Percentiles rank a stretch among this genome's conserved stretches.
phyloP scores from a whole-genome alignment of 108 stramenopile species.

The Nitzschia putrida region DNA sequence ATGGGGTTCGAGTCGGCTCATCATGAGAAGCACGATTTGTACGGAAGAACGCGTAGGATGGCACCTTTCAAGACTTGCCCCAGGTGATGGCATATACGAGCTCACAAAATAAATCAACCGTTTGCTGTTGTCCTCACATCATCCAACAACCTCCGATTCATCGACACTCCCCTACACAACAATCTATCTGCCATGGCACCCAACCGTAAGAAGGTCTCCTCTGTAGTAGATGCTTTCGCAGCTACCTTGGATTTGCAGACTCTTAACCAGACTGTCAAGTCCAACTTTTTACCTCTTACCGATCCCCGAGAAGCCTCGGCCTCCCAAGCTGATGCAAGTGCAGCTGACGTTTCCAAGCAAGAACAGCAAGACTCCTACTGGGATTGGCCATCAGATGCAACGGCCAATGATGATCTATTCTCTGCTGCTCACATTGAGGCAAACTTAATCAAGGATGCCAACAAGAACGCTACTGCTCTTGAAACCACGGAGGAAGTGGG shows the following conservation, averaged over 20 bases:
- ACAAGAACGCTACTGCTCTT: background rate
- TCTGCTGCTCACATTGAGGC: constrained; percentile 9
- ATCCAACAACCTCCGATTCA: too few species aligned
- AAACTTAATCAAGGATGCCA: background rate
- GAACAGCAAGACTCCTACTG: constrained; percentile 4
- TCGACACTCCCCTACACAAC: too few species aligned
- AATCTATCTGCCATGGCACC: background rate
- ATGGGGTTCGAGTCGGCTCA: too few species aligned
- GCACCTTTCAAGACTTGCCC: too few species aligned
- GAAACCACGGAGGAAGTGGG: background rate
- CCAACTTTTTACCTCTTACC: constrained; percentile 1
- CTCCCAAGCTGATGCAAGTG: background rate
- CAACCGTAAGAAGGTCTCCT: background rate
- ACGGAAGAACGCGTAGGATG: too few species aligned
- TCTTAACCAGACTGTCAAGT: background rate
- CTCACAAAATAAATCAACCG: too few species aligned
- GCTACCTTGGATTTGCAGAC: background rate
- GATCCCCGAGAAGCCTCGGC: background rate
- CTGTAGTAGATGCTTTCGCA: background rate
- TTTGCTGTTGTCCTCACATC: too few species aligned
- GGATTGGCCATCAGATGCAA: constrained; percentile 6
- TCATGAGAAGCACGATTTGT: too few species aligned
- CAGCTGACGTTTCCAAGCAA: background rate
- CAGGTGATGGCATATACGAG: too few species aligned
- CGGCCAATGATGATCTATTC: background rate